A percentile compares a stretch with the other conserved stretches of the same genome.
phyloP scores from a whole-genome alignment of 495 filamentous ascomycete genomes.

The Aspergillus diversus region DNA sequence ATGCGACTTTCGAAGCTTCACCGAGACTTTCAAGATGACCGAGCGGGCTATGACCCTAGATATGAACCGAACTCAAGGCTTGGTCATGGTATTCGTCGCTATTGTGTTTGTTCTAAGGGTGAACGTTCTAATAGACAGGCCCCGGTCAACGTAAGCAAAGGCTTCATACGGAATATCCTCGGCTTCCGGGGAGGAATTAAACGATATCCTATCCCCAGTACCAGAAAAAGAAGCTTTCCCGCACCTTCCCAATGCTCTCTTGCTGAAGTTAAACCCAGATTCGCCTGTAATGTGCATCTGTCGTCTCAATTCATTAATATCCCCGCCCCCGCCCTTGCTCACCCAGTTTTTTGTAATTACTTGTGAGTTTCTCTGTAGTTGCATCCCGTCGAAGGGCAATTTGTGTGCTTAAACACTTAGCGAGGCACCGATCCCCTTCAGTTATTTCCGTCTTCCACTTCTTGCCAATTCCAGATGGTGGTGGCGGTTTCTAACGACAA shows the following conservation, averaged over 20 bases:
- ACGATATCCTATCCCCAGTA: neutral
- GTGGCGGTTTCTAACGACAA: neutral
- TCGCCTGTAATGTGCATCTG: neutral
- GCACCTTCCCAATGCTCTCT: neutral
- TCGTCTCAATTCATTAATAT: neutral
- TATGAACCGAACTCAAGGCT: neutral
- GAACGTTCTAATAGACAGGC: too few relatives aligned
- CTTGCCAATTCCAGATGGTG: neutral
- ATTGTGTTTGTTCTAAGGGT: neutral
- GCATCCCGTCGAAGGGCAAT: neutral
- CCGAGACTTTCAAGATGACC: too few relatives aligned
- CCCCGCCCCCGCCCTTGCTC: neutral
- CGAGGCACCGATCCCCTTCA: neutral
- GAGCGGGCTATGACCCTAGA: neutral
- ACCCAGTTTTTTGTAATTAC: neutral
- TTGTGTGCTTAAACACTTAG: neutral
- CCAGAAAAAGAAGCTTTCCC: neutral
- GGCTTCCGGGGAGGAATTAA: neutral
- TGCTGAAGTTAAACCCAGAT: constrained; percentile 4
- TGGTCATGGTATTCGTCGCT: neutral
- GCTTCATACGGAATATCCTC: neutral
- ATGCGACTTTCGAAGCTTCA: too few relatives aligned
- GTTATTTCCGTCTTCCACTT: neutral
- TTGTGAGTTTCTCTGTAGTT: neutral
- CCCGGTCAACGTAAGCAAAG: too few relatives aligned